A percentile compares a stretch with the other conserved stretches of the same genome.
Evolutionary conservation across 2,329 filamentous ascomycete species (phyloP).

Genomic region (Anthostomella pinea): DNA sequence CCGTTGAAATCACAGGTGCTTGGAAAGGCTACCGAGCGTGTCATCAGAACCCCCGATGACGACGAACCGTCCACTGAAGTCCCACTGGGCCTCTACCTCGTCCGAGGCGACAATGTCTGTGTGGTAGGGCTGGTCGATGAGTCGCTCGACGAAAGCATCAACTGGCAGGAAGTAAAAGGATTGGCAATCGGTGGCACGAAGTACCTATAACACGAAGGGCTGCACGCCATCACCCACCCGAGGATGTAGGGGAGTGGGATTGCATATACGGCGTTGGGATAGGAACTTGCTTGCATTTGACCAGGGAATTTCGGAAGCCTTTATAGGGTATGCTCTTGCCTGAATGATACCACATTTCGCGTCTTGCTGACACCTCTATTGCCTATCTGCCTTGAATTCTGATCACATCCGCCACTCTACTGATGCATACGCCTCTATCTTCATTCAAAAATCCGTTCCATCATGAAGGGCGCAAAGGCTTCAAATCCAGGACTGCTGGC

Average conservation of each 20-base stretch:
- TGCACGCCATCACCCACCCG: constrained; percentile 1
- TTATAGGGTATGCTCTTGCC: constrained; percentile 33
- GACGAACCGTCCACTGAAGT: constrained; percentile 77
- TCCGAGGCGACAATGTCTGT: constrained; percentile 92
- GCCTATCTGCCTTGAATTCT: neutral
- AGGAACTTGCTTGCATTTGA: constrained; percentile 16
- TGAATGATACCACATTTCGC: constrained; percentile 32
- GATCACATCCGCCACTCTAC: neutral
- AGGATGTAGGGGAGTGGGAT: neutral
- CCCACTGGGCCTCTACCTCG: constrained; percentile 83
- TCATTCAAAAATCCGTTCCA: constrained; percentile 63
- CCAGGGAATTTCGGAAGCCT: constrained; percentile 2
- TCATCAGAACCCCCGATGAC: constrained; percentile 84
- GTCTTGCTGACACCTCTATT: constrained; percentile 27
- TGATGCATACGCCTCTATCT: constrained; percentile 3
- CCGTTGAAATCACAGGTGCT: too few relatives aligned
- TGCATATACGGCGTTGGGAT: constrained; percentile 32
- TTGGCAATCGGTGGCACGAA: constrained; percentile 81
- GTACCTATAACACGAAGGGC: constrained; percentile 49
- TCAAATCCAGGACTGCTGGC: constrained; percentile 66
- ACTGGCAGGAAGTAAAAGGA: constrained; percentile 89
- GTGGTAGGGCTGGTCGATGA: constrained; percentile 88
- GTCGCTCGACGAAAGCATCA: constrained; percentile 81
- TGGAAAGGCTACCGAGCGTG: constrained; percentile 77
- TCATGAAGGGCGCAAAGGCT: constrained; percentile 62